phyloP scores from a whole-genome alignment of 371 early-diverging fungal genomes.

The Dinochytrium kinnereticum region DNA sequence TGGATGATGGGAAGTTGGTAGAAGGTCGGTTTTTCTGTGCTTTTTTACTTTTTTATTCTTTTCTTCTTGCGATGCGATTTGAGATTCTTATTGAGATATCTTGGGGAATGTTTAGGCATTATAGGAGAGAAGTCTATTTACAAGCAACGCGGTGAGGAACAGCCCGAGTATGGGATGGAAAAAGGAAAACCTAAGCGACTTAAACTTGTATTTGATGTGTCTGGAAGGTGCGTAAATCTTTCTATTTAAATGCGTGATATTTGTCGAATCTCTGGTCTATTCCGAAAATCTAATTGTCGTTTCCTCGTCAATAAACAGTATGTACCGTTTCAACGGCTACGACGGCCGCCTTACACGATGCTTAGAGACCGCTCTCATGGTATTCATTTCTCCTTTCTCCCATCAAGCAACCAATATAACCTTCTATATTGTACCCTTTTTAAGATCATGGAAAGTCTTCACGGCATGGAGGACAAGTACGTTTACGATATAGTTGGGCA shows the following conservation, averaged over 20 bases:
- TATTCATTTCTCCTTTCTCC: neutral
- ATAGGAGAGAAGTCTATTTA: conserved; percentile 82
- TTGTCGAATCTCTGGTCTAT: no score
- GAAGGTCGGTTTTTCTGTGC: conserved; percentile 17
- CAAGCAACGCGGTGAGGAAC: conserved; percentile 71
- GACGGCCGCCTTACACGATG: conserved; percentile 46
- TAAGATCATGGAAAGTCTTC: conserved; percentile 82
- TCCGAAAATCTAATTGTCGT: no score
- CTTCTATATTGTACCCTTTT: no score
- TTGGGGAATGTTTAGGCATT: conserved; percentile 59
- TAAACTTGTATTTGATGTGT: conserved; percentile 79
- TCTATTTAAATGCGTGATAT: conserved; percentile 52
- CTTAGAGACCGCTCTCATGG: conserved; percentile 45
- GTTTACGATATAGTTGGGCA: conserved; percentile 79
- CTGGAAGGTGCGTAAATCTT: conserved; percentile 7
- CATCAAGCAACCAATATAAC: conserved; percentile 38
- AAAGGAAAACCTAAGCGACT: conserved; percentile 74
- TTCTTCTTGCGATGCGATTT: neutral
- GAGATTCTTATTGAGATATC: conserved; percentile 24
- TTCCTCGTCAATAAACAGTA: no score
- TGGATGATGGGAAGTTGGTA: conserved; percentile 78
- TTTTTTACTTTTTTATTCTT: neutral
- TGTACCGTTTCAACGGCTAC: conserved; percentile 54
- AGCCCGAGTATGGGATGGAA: conserved; percentile 65
- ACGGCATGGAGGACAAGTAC: conserved; percentile 81